phyloP scores from a whole-genome alignment of 371 early-diverging fungal genomes.

The Batkoa obscura region DNA sequence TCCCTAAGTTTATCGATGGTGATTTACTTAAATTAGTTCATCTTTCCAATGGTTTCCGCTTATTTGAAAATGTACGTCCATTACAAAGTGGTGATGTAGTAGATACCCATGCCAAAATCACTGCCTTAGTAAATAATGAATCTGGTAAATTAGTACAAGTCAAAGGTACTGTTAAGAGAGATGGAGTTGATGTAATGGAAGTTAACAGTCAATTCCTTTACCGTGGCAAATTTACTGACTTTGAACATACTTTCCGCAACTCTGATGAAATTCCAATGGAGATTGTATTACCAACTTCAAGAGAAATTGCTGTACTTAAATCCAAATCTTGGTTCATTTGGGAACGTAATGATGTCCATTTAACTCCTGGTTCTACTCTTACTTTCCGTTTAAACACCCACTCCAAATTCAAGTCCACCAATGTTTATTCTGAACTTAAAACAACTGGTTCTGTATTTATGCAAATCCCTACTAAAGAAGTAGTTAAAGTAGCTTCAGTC shows the following conservation, averaged over 20 bases:
- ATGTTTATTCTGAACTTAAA: constrained; percentile 38
- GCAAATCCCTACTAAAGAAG: constrained; percentile 65
- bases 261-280: constrained; percentile 66
- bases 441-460: constrained; percentile 66
- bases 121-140: constrained; percentile 62
- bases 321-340: constrained; percentile 83
- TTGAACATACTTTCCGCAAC: constrained; percentile 64
- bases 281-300: constrained; percentile 46
- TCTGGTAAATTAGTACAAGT: constrained; percentile 84
- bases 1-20: constrained; percentile 86
- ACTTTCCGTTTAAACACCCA: constrained; percentile 70
- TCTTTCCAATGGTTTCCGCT: constrained; percentile 81
- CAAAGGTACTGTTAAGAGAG: constrained; percentile 47
- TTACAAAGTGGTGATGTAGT: constrained; percentile 71
- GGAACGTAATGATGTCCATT: constrained; percentile 36
- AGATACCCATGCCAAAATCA: constrained; percentile 50
- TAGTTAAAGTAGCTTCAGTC: constrained; percentile 65
- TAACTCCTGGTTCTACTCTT: constrained; percentile 48
- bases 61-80: constrained; percentile 56
- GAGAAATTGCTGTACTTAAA: constrained; percentile 73
- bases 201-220: constrained; percentile 75
- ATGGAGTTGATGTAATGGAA: constrained; percentile 45
- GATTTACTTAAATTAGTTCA: constrained; percentile 84
- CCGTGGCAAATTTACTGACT: constrained; percentile 72
- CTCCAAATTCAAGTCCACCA: constrained; percentile 55